Base-by-base conservation (phyloP, 495 filamentous ascomycete genomes). In the Talaromyces thailandensis region DNA sequence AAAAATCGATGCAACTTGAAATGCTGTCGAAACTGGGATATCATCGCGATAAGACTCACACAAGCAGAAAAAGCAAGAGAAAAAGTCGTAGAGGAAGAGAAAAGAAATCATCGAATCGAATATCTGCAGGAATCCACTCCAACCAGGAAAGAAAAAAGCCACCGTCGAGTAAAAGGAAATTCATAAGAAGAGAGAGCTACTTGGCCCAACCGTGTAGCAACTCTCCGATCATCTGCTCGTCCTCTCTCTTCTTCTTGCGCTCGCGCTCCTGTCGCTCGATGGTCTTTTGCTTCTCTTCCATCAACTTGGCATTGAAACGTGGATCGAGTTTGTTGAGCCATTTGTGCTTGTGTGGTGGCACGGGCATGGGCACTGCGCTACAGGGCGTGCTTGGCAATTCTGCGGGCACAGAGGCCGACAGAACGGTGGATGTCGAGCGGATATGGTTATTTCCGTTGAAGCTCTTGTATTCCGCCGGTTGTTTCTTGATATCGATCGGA, bases 311-410 rank as follows among this genome's bases (percentile, higher is more conserved):
- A 31, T 61, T 48, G 59, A 50, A 61, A 23, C 59, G 59, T 28
- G 59, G 59, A 52, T 61, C 59, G 40, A 61, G 18, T 40, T 61
- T 61, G n/a, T 61, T 61, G 32, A 61, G 37, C 59, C 59, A 61
- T 51, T 61, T 61, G 43, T 52, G 40, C 43, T 51, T 61, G 24
- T 61, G 59, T n/a, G 59, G 59, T 21, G 26, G 55, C 14, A 57
- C 29, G 18, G 55, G 26, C 55, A 57, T 57, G 0, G 29, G 26
- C 16, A 57, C 55, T 16, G 55, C 24, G 55, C 55, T 29, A 57
- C 55, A 18, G 11, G 26, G 55, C 12, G 55, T 18, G n/a, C 55
- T 31, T 31, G 55, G 55, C 55, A 35, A 18, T 8, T 57, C 18
- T 11, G 55, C n/a, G 6, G 55, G 55, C 1, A 57, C 55, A 11